These are phyloP conservation scores for Viridothelium virens DNA, from an alignment of 495 filamentous ascomycete genomes.

Conservation along the genomic window DNA sequence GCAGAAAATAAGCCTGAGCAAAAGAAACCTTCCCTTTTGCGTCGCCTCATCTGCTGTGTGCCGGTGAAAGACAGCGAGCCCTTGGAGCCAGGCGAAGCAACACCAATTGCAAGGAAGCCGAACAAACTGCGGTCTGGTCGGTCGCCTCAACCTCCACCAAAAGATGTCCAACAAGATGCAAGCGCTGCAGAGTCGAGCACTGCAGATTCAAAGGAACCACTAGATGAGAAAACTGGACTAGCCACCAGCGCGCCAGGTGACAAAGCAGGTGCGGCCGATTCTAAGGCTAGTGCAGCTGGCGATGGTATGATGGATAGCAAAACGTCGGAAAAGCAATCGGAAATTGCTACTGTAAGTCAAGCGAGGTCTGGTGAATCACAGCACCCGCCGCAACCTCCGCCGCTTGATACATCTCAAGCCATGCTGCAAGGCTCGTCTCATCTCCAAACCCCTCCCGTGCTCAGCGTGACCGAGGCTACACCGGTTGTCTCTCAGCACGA, in stretches of 20 bases:
- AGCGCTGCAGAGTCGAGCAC: slow-evolving; percentile 47
- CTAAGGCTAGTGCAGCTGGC: slow-evolving; percentile 19
- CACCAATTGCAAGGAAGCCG: slow-evolving; percentile 42
- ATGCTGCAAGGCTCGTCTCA: neutral
- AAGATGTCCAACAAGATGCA: slow-evolving; percentile 44
- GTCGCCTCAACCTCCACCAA: slow-evolving; percentile 47
- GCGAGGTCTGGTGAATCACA: slow-evolving; percentile 8
- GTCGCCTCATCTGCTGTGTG: slow-evolving; percentile 75
- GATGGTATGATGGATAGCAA: slow-evolving; percentile 22
- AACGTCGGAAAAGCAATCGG: slow-evolving; percentile 16
- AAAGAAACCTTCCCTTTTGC: slow-evolving; percentile 56
- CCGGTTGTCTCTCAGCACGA: slow-evolving; percentile 33
- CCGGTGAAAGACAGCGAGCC: slow-evolving; percentile 54
- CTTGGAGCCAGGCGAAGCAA: slow-evolving; percentile 41
- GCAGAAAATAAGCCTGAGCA: slow-evolving; percentile 49
- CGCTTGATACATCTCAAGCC: slow-evolving; percentile 21
- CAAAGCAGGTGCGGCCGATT: slow-evolving; percentile 19
- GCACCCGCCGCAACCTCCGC: slow-evolving; percentile 25
- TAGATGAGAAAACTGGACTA: slow-evolving; percentile 45
- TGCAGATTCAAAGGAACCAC: slow-evolving; percentile 49
- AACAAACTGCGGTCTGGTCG: slow-evolving; percentile 52
- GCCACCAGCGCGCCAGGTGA: slow-evolving; percentile 27
- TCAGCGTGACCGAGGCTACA: slow-evolving; percentile 32
- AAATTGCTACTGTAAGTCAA: neutral
- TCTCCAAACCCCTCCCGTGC: slow-evolving; percentile 16